Evolutionary conservation across 2,329 filamentous ascomycete genomes (phyloP).

Genomic region (Microcyclospora tardicrescens): DNA sequence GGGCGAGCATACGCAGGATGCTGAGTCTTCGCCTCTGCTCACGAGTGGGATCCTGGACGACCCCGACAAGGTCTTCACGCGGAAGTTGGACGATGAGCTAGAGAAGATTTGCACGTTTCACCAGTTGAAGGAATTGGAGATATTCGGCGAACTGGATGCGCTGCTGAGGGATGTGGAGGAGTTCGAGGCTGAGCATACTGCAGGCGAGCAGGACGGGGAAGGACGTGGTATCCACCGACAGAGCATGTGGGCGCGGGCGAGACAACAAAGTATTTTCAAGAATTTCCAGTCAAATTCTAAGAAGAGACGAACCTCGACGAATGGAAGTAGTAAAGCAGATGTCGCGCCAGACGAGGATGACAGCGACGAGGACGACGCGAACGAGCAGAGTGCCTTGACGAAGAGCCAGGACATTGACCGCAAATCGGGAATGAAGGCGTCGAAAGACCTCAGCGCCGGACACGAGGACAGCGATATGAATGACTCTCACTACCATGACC

Average conservation of each 20-base stretch:
- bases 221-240: conserved; percentile 15
- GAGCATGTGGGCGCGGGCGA: conserved; percentile 20
- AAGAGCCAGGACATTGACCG: conserved; percentile 19
- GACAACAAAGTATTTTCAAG: conserved; percentile 39
- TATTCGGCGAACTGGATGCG: conserved; percentile 66
- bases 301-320: conserved; percentile 31
- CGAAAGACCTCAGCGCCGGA: conserved; percentile 11
- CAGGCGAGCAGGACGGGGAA: conserved; percentile 18
- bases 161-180: conserved; percentile 61
- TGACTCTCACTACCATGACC: conserved; percentile 28
- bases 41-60: conserved; percentile 42
- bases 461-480: conserved; percentile 7
- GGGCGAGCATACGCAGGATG: conserved; percentile 41
- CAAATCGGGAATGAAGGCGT: conserved; percentile 5
- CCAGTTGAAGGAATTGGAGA: conserved; percentile 73
- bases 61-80: conserved; percentile 68
- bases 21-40: conserved; percentile 76
- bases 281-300: conserved; percentile 29
- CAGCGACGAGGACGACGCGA: conserved; percentile 54
- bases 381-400: conserved; percentile 32
- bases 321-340: conserved; percentile 25
- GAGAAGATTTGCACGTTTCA: conserved; percentile 94
- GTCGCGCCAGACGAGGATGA: conserved; percentile 45
- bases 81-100: conserved; percentile 72
- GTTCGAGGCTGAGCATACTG: conserved; percentile 46